These are phyloP conservation scores for Solanum medicagineum DNA, from an alignment of 257 asterid species.

Conservation along the genomic window DNA sequence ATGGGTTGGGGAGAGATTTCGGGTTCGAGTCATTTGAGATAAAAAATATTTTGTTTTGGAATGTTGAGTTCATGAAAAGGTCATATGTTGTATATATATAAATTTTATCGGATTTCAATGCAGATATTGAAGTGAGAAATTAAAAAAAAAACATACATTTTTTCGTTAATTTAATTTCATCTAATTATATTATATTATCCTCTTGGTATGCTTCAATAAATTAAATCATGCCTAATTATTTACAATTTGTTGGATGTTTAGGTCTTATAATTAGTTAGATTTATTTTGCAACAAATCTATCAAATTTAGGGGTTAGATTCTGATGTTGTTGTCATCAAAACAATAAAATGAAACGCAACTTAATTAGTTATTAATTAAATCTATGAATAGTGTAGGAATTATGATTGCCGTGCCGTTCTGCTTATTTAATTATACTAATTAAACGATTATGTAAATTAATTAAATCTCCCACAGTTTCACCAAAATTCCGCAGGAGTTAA, in stretches of 20 bases:
- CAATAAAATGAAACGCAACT: neutral
- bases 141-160: neutral
- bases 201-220: neutral
- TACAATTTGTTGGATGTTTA: neutral
- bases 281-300: neutral
- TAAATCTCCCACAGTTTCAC: neutral
- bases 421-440: neutral
- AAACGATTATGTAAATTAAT: neutral
- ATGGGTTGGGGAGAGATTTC: neutral
- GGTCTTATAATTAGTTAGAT: neutral
- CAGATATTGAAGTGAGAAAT: too few species aligned
- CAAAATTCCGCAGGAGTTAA: neutral
- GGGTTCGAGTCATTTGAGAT: neutral
- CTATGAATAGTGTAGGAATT: neutral
- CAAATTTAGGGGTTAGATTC: neutral
- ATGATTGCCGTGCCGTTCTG: neutral
- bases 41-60: neutral
- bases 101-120: too few species aligned
- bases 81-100: too few species aligned
- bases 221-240: neutral
- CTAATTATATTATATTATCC: neutral
- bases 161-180: neutral
- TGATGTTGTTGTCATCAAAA: neutral
- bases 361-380: neutral
- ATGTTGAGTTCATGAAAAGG: too few species aligned